Percentiles rank a stretch among this genome's conserved stretches.
phyloP scores from a whole-genome alignment of 2,329 filamentous ascomycete species.

The Emericellopsis atlantica region DNA sequence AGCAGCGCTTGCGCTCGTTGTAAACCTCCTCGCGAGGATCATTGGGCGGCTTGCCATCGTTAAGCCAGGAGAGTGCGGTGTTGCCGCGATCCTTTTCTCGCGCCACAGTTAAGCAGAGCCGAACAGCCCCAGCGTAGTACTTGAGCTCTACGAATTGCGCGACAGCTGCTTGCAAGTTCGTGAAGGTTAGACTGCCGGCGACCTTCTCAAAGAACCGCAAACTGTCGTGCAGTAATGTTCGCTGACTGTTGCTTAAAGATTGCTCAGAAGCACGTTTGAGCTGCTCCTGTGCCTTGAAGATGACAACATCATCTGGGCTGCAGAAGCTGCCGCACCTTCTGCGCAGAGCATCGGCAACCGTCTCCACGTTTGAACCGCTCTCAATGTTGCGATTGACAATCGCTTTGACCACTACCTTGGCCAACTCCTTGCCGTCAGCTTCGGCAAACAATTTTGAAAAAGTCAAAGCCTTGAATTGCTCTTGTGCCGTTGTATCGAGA shows the following conservation, averaged over 20 bases:
- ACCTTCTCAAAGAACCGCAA: slow-evolving; percentile 81
- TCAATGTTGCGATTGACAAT: slow-evolving; percentile 98
- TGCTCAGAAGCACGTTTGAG: slow-evolving; percentile 79
- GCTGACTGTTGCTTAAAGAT: slow-evolving; percentile 58
- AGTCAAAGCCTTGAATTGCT: slow-evolving; percentile 63
- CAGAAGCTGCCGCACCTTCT: slow-evolving; percentile 94
- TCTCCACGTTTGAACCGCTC: slow-evolving; percentile 93
- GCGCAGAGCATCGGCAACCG: slow-evolving; percentile 85
- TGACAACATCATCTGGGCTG: slow-evolving; percentile 90
- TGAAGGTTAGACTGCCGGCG: slow-evolving; percentile 65
- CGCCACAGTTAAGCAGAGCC: slow-evolving; percentile 73
- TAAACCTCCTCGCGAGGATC: slow-evolving; percentile 61
- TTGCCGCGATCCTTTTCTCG: slow-evolving; percentile 79
- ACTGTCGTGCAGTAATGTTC: slow-evolving; percentile 78
- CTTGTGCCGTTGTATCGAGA: slow-evolving; percentile 57
- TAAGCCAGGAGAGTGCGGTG: slow-evolving; percentile 72
- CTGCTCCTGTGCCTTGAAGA: slow-evolving; percentile 96
- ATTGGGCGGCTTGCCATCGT: slow-evolving; percentile 61
- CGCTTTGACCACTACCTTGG: slow-evolving; percentile 88
- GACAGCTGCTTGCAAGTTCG: slow-evolving; percentile 68
- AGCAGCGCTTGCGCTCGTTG: slow-evolving; percentile 63
- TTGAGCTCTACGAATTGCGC: slow-evolving; percentile 68
- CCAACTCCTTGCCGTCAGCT: slow-evolving; percentile 69
- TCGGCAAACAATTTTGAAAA: slow-evolving; percentile 83
- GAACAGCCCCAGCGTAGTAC: slow-evolving; percentile 90